Evolutionary conservation across 2,329 filamentous ascomycete genomes (phyloP).

Genomic region (Xylaria sp.): DNA sequence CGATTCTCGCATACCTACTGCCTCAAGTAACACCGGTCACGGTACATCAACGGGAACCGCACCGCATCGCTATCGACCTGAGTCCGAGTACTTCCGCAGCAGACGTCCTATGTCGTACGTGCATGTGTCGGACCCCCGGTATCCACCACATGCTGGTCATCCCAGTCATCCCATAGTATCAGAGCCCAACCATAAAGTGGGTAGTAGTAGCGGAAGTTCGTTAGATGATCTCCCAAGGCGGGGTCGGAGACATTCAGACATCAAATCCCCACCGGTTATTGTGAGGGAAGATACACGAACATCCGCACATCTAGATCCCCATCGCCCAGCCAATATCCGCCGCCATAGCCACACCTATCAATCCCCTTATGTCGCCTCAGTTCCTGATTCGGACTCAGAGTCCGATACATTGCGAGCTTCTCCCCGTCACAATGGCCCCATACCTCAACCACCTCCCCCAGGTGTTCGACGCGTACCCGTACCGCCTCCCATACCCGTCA

Average conservation of each 20-base stretch:
- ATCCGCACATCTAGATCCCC: slow-evolving; percentile 43
- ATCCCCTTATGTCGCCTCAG: slow-evolving; percentile 41
- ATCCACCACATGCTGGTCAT: slow-evolving; percentile 40
- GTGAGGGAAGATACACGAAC: slow-evolving; percentile 44
- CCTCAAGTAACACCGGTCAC: slow-evolving; percentile 48
- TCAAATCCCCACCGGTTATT: slow-evolving; percentile 52
- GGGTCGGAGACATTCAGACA: slow-evolving; percentile 64
- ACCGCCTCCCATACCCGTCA: slow-evolving; percentile 36
- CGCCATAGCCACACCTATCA: slow-evolving; percentile 49
- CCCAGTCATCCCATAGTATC: slow-evolving; percentile 39
- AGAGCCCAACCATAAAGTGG: slow-evolving; percentile 44
- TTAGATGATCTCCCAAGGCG: slow-evolving; percentile 57
- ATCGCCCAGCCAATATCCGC: slow-evolving; percentile 40
- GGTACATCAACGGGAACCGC: slow-evolving; percentile 39
- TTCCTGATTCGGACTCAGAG: slow-evolving; percentile 45
- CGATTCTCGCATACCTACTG: slow-evolving; percentile 48
- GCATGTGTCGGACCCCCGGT: slow-evolving; percentile 46
- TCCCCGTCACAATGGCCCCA: slow-evolving; percentile 39
- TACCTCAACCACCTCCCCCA: slow-evolving; percentile 39
- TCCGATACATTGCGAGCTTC: slow-evolving; percentile 41
- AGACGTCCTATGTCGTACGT: slow-evolving; percentile 51
- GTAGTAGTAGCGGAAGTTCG: slow-evolving; percentile 53
- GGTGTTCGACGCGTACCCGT: slow-evolving; percentile 43
- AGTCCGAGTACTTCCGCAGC: slow-evolving; percentile 53
- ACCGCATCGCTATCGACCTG: slow-evolving; percentile 45